Evolutionary conservation across 1,284 basidiomycete genomes (phyloP).

Genomic region (Takashimella tepidaria): DNA sequence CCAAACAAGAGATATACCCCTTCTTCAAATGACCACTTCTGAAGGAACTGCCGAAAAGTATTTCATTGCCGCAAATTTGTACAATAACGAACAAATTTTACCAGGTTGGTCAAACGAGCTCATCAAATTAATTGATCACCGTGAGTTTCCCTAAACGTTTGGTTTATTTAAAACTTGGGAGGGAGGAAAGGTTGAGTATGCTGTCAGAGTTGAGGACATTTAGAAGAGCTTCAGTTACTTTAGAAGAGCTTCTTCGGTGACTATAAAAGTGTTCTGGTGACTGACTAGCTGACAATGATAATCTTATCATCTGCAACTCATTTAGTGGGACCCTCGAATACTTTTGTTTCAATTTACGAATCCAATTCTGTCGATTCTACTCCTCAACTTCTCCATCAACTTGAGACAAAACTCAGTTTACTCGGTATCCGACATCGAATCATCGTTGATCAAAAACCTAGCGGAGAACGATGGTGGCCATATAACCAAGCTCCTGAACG

Average conservation of each 20-base stretch:
- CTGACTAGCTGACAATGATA: not conserved
- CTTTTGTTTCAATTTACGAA: conserved; percentile 58
- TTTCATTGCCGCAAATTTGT: conserved; percentile 35
- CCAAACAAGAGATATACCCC: conserved; percentile 9
- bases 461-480: conserved; percentile 34
- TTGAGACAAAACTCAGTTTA: conserved; percentile 42
- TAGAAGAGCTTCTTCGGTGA: too few species aligned
- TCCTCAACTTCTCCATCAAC: conserved; percentile 46
- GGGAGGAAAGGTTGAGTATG: too few species aligned
- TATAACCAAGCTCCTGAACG: conserved; percentile 48
- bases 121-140: conserved; percentile 17
- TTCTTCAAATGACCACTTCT: conserved; percentile 4
- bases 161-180: too few species aligned
- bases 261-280: too few species aligned
- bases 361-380: conserved; percentile 53
- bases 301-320: conserved; percentile 29
- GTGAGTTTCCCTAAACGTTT: conserved; percentile 15
- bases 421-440: conserved; percentile 45
- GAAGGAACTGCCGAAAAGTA: conserved; percentile 16
- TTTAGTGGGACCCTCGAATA: conserved; percentile 54
- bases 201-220: too few species aligned
- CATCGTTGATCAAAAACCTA: conserved; percentile 37
- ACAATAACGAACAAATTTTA: conserved; percentile 30
- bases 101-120: conserved; percentile 20
- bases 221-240: too few species aligned